Evolutionary conservation across 257 asterid species (phyloP).

Genomic region (Ophiorrhiza pumila): DNA sequence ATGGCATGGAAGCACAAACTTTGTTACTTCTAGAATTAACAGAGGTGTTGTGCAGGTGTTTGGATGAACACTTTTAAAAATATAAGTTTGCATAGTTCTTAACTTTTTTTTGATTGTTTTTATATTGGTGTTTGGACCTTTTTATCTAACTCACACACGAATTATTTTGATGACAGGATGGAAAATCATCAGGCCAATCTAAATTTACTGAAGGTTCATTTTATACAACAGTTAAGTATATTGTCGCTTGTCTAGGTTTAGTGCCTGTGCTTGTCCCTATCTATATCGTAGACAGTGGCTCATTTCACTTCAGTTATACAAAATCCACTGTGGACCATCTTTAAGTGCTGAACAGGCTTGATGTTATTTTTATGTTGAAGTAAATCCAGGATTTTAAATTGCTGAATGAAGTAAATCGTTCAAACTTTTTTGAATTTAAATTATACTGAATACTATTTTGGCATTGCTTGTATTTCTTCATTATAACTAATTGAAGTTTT

Average conservation of each 20-base stretch:
- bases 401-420: not conserved
- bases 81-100: not conserved
- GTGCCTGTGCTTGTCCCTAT: not conserved
- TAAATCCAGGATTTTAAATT: not conserved
- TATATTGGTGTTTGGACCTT: not conserved
- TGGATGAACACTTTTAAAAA: not conserved
- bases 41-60: not conserved
- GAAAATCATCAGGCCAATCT: conserved; percentile 48
- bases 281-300: not conserved
- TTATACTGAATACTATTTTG: not conserved
- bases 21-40: too few relatives aligned
- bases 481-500: too few relatives aligned
- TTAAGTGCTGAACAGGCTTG: not conserved
- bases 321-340: not conserved
- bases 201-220: conserved; percentile 73
- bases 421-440: not conserved
- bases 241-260: not conserved
- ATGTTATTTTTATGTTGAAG: not conserved
- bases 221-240: conserved; percentile 54
- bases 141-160: not conserved
- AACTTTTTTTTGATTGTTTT: too few relatives aligned
- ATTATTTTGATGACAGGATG: conserved; percentile 40
- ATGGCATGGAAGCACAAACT: too few relatives aligned
- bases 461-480: not conserved
- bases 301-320: not conserved